These are phyloP conservation scores for Phytophthora kernoviae DNA, from an alignment of 352 stramenopile genomes.

Conservation along the genomic window DNA sequence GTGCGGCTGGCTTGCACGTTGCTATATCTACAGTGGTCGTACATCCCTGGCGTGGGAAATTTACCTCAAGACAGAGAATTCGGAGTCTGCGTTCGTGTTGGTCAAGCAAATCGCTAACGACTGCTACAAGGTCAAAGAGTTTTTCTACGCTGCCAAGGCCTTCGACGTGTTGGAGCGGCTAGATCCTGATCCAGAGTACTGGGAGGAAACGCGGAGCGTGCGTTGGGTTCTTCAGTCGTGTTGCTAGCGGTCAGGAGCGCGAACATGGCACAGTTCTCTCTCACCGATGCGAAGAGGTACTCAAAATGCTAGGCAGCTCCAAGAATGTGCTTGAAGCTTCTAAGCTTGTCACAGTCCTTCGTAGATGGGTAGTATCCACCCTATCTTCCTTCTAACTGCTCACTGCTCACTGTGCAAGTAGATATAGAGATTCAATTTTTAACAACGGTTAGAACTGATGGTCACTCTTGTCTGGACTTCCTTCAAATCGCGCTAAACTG, in stretches of 20 bases:
- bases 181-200: conserved; percentile 75
- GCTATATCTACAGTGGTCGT: conserved; percentile 45
- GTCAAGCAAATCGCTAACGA: conserved; percentile 76
- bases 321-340: conserved; percentile 63
- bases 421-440: background rate
- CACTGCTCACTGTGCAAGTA: background rate
- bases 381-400: conserved; percentile 5
- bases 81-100: conserved; percentile 46
- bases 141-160: conserved; percentile 66
- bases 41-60: conserved; percentile 62
- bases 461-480: too few relatives aligned
- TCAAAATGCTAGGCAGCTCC: conserved; percentile 53
- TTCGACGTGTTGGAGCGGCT: conserved; percentile 78
- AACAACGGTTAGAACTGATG: conserved; percentile 1
- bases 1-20: conserved; percentile 62
- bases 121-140: conserved; percentile 62
- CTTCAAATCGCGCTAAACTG: too few relatives aligned
- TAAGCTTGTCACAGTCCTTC: conserved; percentile 45
- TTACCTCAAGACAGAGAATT: conserved; percentile 64
- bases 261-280: conserved; percentile 5
- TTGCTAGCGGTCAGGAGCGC: conserved; percentile 42
- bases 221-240: conserved; percentile 63
- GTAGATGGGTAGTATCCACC: conserved; percentile 40
- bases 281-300: conserved; percentile 50
- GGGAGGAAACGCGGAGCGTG: conserved; percentile 78